Evolutionary conservation across 139 green algal genomes (phyloP).

Genomic region (Chlorella sp.): DNA sequence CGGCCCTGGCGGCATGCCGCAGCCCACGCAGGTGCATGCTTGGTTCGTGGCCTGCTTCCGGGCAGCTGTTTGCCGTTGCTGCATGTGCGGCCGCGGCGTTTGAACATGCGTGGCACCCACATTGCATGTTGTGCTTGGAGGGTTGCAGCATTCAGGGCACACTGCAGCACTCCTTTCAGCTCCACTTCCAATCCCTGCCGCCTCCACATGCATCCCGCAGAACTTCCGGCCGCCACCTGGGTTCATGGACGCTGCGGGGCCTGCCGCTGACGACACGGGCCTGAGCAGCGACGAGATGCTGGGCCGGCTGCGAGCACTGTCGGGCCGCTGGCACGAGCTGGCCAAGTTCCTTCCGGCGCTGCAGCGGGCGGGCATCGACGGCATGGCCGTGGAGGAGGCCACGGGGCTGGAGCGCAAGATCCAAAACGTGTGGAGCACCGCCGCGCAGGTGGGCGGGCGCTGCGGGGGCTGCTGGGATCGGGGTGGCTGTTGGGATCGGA

Average conservation of each 20-base stretch:
- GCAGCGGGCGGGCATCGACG: conserved; percentile 60
- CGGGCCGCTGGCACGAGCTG: conserved; percentile 76
- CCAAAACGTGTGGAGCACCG: conserved; percentile 73
- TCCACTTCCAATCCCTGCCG: not conserved
- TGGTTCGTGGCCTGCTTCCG: too few species aligned
- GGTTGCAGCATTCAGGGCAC: too few species aligned
- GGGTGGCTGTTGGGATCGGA: not conserved
- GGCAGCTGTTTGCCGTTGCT: too few species aligned
- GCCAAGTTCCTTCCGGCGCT: conserved; percentile 71
- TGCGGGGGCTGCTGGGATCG: not conserved
- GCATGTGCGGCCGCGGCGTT: too few species aligned
- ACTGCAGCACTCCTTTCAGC: too few species aligned
- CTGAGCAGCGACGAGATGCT: conserved; percentile 53
- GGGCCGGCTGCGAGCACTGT: conserved; percentile 45
- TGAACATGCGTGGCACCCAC: too few species aligned
- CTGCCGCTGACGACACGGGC: not conserved
- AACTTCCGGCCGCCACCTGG: conserved; percentile 74
- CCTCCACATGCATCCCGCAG: conserved; percentile 1
- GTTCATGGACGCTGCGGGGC: conserved; percentile 73
- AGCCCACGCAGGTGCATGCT: too few species aligned
- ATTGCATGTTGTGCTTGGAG: too few species aligned
- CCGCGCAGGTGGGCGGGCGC: conserved; percentile 24
- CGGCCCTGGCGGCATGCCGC: not conserved
- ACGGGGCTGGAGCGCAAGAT: conserved; percentile 70
- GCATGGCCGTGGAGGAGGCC: conserved; percentile 57